A percentile compares a stretch with the other conserved stretches of the same genome.
Conservation (phyloP, 805 yeast genomes). For the Starmerella cellae region DNA sequence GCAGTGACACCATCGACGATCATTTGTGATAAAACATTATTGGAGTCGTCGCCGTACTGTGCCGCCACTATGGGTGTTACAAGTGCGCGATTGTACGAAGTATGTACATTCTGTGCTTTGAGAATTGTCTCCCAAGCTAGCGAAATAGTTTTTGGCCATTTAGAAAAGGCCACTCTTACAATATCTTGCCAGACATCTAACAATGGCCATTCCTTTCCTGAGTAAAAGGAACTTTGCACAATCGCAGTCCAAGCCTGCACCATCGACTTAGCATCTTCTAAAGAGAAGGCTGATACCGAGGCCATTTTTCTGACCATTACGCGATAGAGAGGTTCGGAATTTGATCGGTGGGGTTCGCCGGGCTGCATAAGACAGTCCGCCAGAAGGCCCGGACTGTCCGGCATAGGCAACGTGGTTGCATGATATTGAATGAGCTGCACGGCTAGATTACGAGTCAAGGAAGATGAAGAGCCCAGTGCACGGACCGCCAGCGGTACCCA, state of each 20-base stretch:
- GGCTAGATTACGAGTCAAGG: constrained; percentile 1
- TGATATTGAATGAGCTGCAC: constrained; percentile 3
- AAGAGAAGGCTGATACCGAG: not conserved
- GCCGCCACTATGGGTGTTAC: constrained; percentile 8
- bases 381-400: not conserved
- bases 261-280: constrained; percentile 2
- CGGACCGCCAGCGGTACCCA: constrained; percentile 13
- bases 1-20: not conserved
- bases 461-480: constrained; percentile 6
- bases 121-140: constrained; percentile 14
- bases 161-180: constrained; percentile 6
- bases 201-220: constrained; percentile 3
- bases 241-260: constrained; percentile 3
- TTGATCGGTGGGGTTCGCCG: not conserved
- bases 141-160: constrained; percentile 4
- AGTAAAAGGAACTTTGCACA: not conserved
- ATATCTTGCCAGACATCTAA: constrained; percentile 15
- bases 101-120: constrained; percentile 4
- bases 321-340: constrained; percentile 3
- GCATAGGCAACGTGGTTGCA: not conserved
- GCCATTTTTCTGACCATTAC: constrained; percentile 1
- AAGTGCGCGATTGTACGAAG: constrained; percentile 2
- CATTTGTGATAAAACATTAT: not conserved
- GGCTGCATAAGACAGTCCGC: constrained; percentile 2
- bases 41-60: not conserved